A percentile compares a stretch with the other conserved stretches of the same genome.
phyloP scores from a whole-genome alignment of 2,329 filamentous ascomycete species.

The Phyllosticta citriasiana region DNA sequence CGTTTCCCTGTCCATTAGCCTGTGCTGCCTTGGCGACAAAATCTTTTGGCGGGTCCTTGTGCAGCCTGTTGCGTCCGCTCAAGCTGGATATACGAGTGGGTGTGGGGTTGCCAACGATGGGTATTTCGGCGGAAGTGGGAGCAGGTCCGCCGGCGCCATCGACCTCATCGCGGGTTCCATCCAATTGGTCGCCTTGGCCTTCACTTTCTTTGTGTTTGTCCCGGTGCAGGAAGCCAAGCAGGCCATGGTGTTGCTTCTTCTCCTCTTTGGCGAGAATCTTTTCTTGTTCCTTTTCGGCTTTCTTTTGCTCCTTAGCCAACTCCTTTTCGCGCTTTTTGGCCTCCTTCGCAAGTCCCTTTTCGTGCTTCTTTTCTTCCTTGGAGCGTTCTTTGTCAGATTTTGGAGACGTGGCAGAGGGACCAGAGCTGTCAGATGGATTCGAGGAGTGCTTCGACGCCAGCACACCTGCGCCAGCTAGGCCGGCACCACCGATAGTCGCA shows the following conservation, averaged over 20 bases:
- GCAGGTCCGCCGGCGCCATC: not conserved
- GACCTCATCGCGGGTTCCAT: not conserved
- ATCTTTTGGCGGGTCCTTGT: constrained; percentile 32
- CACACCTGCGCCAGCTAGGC: constrained; percentile 19
- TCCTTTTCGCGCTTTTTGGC: constrained; percentile 9
- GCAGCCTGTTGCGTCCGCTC: constrained; percentile 25
- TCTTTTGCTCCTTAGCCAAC: constrained; percentile 13
- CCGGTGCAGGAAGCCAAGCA: constrained; percentile 32
- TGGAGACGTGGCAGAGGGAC: not conserved
- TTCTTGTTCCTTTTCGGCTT: constrained; percentile 12
- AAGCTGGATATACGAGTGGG: constrained; percentile 18
- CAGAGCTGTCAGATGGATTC: constrained; percentile 3
- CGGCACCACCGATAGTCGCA: constrained; percentile 17
- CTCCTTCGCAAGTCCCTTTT: constrained; percentile 14
- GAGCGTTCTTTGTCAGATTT: constrained; percentile 15
- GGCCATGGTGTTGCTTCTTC: constrained; percentile 25
- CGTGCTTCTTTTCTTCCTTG: constrained; percentile 16
- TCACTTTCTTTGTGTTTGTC: constrained; percentile 26
- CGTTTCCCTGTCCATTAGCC: not conserved
- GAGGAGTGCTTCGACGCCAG: constrained; percentile 16
- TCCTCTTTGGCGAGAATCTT: constrained; percentile 15
- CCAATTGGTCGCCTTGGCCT: constrained; percentile 15
- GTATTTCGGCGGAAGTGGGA: constrained; percentile 3
- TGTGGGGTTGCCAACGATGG: constrained; percentile 18
- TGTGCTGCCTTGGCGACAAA: constrained; percentile 18